Evolutionary conservation across 805 yeast genomes (phyloP).

Genomic region (Monosporozyma unispora): DNA sequence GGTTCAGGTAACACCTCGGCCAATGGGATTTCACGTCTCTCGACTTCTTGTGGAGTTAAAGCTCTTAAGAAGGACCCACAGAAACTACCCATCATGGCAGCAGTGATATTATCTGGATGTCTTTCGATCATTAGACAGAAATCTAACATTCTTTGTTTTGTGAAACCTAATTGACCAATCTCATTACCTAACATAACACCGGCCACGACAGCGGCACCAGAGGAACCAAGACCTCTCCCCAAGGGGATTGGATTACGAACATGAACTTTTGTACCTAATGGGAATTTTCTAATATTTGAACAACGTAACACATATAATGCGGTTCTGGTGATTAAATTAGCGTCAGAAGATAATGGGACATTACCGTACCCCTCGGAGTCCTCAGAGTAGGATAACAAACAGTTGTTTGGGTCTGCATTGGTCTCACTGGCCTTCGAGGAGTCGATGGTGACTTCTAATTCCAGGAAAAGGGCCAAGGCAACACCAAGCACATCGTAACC

Average conservation of each 20-base stretch:
- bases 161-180: constrained; percentile 61
- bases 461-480: constrained; percentile 68
- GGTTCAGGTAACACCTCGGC: constrained; percentile 76
- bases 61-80: constrained; percentile 91
- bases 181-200: constrained; percentile 88
- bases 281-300: constrained; percentile 67
- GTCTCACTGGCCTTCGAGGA: constrained; percentile 37
- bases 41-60: constrained; percentile 59
- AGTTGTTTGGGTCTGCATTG: constrained; percentile 57
- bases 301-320: constrained; percentile 88
- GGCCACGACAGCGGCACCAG: constrained; percentile 97
- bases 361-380: constrained; percentile 66
- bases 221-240: constrained; percentile 95
- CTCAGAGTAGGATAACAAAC: constrained; percentile 57
- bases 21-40: constrained; percentile 73
- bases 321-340: constrained; percentile 82
- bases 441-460: constrained; percentile 61
- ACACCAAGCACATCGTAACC: constrained; percentile 96
- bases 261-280: constrained; percentile 70
- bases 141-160: constrained; percentile 79
- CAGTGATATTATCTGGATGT: constrained; percentile 97
- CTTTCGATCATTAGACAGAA: constrained; percentile 95
- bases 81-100: constrained; percentile 98
- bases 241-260: constrained; percentile 89
- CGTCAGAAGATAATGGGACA: constrained; percentile 71